These are phyloP conservation scores for Setomelanomma holmii DNA, from an alignment of 2,329 filamentous ascomycete species.

Conservation along the genomic window DNA sequence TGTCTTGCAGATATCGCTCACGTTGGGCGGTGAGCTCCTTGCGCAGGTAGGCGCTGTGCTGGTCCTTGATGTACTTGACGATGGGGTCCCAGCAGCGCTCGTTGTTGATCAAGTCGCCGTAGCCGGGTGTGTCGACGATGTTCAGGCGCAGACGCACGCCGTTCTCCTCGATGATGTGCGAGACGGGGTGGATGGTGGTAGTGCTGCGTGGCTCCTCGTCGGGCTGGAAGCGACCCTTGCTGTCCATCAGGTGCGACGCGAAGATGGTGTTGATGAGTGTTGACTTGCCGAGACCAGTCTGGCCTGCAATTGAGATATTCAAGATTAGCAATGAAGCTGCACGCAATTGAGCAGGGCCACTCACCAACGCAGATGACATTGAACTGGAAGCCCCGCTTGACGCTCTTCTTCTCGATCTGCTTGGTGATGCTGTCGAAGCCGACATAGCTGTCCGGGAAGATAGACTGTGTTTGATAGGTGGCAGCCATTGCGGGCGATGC, in stretches of 20 bases:
- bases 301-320: slow-evolving; percentile 65
- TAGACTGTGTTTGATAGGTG: slow-evolving; percentile 66
- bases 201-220: slow-evolving; percentile 94
- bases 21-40: slow-evolving; percentile 99
- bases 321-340: slow-evolving; percentile 10
- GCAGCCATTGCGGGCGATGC: slow-evolving; percentile 63
- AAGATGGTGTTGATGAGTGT: slow-evolving; percentile 99
- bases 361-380: slow-evolving; percentile 99
- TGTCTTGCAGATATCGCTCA: slow-evolving; percentile 99
- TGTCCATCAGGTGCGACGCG: slow-evolving; percentile 98
- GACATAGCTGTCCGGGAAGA: slow-evolving; percentile 96
- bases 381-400: slow-evolving; percentile 99
- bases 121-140: slow-evolving; percentile 98
- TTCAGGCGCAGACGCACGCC: slow-evolving; percentile 96
- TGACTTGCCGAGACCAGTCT: slow-evolving; percentile 98
- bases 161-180: slow-evolving; percentile 99
- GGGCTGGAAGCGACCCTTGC: slow-evolving; percentile 91
- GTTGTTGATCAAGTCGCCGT: slow-evolving; percentile 99
- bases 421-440: slow-evolving; percentile 99
- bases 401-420: slow-evolving; percentile 98
- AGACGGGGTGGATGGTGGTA: slow-evolving; percentile 97
- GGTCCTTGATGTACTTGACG: slow-evolving; percentile 99
- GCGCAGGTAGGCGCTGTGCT: slow-evolving; percentile 98
- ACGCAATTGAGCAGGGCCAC: slow-evolving; percentile 51
- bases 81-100: slow-evolving; percentile 99